Conservation (phyloP, 140 eudicot species). For the Anethum foeniculum region DNA sequence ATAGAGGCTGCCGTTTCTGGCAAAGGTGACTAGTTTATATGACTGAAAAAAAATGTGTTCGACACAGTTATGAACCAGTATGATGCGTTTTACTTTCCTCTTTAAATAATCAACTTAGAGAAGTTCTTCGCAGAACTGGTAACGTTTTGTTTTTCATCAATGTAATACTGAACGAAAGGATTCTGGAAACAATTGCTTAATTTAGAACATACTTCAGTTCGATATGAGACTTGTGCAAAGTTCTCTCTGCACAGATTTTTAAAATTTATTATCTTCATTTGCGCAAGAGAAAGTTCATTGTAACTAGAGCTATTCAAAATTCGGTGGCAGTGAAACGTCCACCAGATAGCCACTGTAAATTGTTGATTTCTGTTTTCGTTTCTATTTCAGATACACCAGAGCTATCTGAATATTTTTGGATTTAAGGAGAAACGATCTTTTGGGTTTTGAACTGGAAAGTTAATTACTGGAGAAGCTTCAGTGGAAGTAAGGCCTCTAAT, state of each 20-base stretch:
- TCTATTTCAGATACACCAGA: constrained; percentile 21
- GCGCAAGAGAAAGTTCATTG: not conserved
- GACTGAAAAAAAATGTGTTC: not conserved
- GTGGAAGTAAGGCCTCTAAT: constrained; percentile 63
- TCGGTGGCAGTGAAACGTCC: constrained; percentile 67
- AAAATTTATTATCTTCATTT: constrained; percentile 17
- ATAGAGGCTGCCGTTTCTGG: not conserved
- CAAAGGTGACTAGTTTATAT: not conserved
- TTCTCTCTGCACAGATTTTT: not conserved
- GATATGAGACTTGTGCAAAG: not conserved
- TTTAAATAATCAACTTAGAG: not conserved
- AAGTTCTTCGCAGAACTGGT: not conserved
- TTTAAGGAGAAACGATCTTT: constrained; percentile 46
- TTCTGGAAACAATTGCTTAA: not conserved
- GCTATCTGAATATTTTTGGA: constrained; percentile 36
- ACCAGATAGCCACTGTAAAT: constrained; percentile 58
- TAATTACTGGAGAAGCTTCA: constrained; percentile 40
- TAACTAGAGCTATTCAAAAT: constrained; percentile 13
- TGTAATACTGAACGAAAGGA: not conserved
- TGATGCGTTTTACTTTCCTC: not conserved
- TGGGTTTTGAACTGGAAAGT: constrained; percentile 63
- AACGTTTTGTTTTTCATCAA: not conserved
- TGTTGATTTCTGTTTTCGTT: constrained; percentile 33
- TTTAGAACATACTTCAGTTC: not conserved
- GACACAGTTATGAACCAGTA: not conserved